These are phyloP conservation scores for Thelonectria olida DNA, from an alignment of 2,329 filamentous ascomycete species.

Conservation along the genomic window DNA sequence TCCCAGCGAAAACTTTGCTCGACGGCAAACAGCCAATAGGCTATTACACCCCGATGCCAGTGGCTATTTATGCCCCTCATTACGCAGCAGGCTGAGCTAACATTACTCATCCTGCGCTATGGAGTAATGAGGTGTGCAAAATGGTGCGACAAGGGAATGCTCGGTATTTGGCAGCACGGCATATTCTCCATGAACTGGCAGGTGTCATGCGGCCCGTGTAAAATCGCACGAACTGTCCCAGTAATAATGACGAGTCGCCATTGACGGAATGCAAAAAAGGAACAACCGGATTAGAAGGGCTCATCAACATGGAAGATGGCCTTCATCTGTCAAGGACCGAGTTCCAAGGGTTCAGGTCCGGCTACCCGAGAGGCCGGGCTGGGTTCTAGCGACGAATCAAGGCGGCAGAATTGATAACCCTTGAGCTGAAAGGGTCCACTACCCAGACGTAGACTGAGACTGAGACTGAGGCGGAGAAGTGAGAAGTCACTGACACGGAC, in stretches of 20 bases:
- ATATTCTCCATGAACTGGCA: neutral
- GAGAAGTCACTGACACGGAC: too few species aligned
- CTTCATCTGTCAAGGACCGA: neutral
- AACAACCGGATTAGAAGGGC: too few species aligned
- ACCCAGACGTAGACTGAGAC: neutral
- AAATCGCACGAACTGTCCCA: neutral
- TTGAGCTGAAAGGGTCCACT: constrained; percentile 18
- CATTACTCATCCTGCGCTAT: neutral
- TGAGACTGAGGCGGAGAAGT: too few species aligned
- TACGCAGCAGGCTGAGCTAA: neutral
- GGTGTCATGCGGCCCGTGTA: too few species aligned
- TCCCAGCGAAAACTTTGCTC: neutral
- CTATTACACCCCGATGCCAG: neutral
- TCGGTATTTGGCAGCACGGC: neutral
- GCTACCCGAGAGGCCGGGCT: constrained; percentile 10
- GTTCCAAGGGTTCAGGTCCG: constrained; percentile 2
- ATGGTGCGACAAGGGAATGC: neutral
- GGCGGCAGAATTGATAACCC: constrained; percentile 24
- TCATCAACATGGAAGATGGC: neutral
- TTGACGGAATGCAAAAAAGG: neutral
- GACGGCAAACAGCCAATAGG: neutral
- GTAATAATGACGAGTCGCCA: neutral
- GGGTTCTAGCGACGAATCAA: constrained; percentile 8
- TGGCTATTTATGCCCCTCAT: neutral
- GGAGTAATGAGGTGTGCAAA: neutral